A percentile compares a stretch with the other conserved stretches of the same genome.
These are phyloP conservation scores for Centella asiatica DNA, from an alignment of 129 eudicot genomes.

Conservation along the genomic window DNA sequence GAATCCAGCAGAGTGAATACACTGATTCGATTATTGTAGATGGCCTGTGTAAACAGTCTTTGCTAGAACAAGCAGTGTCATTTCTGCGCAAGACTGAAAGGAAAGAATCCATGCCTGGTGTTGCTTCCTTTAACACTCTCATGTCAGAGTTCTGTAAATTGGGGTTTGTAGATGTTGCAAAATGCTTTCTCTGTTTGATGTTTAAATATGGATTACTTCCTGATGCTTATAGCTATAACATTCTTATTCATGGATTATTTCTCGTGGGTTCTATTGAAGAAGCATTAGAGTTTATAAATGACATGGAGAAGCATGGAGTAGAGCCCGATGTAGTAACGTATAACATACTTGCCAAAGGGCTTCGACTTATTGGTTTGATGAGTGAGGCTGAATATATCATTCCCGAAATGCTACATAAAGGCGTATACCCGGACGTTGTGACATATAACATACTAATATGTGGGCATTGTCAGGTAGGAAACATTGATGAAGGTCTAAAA, in stretches of 20 bases:
- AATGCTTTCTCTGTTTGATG: conserved; percentile 73
- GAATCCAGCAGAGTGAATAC: conserved; percentile 38
- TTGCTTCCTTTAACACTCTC: conserved; percentile 55
- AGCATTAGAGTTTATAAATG: conserved; percentile 52
- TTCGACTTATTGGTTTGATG: conserved; percentile 54
- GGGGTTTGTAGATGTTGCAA: conserved; percentile 62
- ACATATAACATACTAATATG: conserved; percentile 56
- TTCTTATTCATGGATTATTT: conserved; percentile 76
- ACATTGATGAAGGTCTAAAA: conserved; percentile 46
- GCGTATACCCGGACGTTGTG: conserved; percentile 37
- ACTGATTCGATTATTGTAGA: conserved; percentile 59
- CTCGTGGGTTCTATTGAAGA: conserved; percentile 77
- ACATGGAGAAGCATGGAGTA: conserved; percentile 73
- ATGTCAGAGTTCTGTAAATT: conserved; percentile 63
- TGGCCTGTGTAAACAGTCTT: conserved; percentile 72
- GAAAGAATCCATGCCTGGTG: conserved; percentile 28
- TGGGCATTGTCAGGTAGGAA: conserved; percentile 67
- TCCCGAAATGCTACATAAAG: conserved; percentile 39
- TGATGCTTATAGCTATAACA: conserved; percentile 77
- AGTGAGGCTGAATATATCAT: conserved; percentile 33
- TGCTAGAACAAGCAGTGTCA: conserved; percentile 54
- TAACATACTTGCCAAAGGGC: conserved; percentile 69
- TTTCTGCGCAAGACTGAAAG: conserved; percentile 29
- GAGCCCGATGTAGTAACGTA: conserved; percentile 65
- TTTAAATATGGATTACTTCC: conserved; percentile 73